Evolutionary conservation across 768 basidiomycete species (phyloP), one percentile per base, ranked within the genome.

Genomic region (Paxillus ammoniavirescens): DNA sequence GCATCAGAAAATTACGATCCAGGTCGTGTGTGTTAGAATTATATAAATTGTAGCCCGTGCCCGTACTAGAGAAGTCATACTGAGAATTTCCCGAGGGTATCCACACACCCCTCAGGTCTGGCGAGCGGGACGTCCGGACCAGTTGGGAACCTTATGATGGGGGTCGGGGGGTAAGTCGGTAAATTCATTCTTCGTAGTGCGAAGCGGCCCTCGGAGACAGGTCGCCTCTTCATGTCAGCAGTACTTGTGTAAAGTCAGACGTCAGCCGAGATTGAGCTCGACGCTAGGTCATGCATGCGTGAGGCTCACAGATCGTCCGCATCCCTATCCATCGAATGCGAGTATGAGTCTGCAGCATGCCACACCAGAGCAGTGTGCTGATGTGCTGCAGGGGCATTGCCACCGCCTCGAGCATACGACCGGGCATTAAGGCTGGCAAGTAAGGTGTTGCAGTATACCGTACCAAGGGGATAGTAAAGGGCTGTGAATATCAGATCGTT

Each of bases 361-460:
- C 62, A 65, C 0, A 41, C 42, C 43, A 65, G 41, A 47, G 56
- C 33, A 15, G 55, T 41, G 9, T 52, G 33, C 6, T 38, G 36
- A 35, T 50, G 33, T 23, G 21, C 46, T 6, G 6, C 35, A 1
- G 51, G 58, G 3, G 14, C 7, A 10, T 36, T 14, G 8, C 17
- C 31, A 28, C 46, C 40, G 15, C 51, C 52, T 5, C 64, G 58
- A 9, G 37, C 18, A 40, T 56, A 64, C 26, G 55, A 35, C 36
- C 68, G 65, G 0, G 62, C 57, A 23, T 73, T 69, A 48, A 72
- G 61, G 53, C 60, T 74, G 40, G 63, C 66, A 33, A 74, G 63
- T 5, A 72, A 43, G 23, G 71, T 67, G 55, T 67, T 70, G 44
- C 70, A 64, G 42, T 74, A 73, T 14, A 71, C 55, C 30, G 67